These are phyloP conservation scores for Metschnikowia santaceciliae DNA, from an alignment of 805 yeast species.

Conservation along the genomic window DNA sequence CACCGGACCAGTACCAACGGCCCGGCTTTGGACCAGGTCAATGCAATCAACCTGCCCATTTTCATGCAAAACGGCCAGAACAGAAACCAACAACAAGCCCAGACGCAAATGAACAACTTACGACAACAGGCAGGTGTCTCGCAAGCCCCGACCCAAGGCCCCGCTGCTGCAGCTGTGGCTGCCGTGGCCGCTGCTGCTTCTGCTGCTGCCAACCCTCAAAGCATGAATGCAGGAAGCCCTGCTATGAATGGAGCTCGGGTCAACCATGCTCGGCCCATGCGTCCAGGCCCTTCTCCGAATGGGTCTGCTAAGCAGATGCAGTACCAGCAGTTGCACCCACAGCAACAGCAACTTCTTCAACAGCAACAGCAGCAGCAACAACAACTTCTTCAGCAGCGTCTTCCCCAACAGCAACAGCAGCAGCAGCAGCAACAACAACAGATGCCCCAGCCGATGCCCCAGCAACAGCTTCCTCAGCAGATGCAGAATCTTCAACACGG, in stretches of 20 bases:
- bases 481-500: slow-evolving; percentile 2
- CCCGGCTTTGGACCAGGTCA: slow-evolving; percentile 15
- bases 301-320: neutral
- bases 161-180: slow-evolving; percentile 11
- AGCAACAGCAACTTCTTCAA: slow-evolving; percentile 1
- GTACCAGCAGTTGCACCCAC: slow-evolving; percentile 10
- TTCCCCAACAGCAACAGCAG: slow-evolving; percentile 8
- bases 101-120: slow-evolving; percentile 47
- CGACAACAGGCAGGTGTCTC: slow-evolving; percentile 42
- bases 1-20: neutral
- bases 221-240: slow-evolving; percentile 9
- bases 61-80: slow-evolving; percentile 25
- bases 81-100: slow-evolving; percentile 44
- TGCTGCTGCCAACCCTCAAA: slow-evolving; percentile 8
- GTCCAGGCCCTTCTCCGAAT: slow-evolving; percentile 6
- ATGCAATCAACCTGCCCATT: slow-evolving; percentile 27
- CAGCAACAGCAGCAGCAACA: slow-evolving; percentile 12
- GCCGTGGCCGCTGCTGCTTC: slow-evolving; percentile 12
- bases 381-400: slow-evolving; percentile 3
- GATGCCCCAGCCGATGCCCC: slow-evolving; percentile 2
- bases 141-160: slow-evolving; percentile 19
- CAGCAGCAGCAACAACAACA: slow-evolving; percentile 6
- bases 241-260: slow-evolving; percentile 8
- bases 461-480: slow-evolving; percentile 7
- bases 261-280: slow-evolving; percentile 6